Conservation (phyloP, 2,329 filamentous ascomycete species). For the Xylariaceae sp. region DNA sequence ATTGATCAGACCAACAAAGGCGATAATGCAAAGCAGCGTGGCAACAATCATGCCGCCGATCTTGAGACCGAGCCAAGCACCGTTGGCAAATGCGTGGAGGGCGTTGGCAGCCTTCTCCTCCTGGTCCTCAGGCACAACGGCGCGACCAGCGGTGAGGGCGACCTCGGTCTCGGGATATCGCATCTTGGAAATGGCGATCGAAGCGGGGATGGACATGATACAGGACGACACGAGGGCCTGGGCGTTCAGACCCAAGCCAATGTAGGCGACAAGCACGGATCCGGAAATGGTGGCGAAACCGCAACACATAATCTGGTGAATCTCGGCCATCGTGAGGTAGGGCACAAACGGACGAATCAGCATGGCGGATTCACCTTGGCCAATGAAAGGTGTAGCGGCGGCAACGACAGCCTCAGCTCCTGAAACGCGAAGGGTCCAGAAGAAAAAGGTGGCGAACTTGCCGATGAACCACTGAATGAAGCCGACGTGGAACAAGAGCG, state of each 20-base stretch:
- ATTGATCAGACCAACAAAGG: constrained; percentile 62
- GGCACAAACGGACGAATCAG: constrained; percentile 82
- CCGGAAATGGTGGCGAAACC: constrained; percentile 92
- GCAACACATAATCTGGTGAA: constrained; percentile 90
- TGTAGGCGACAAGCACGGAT: constrained; percentile 81
- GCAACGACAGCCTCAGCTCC: constrained; percentile 93
- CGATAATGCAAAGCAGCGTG: constrained; percentile 70
- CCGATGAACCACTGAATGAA: constrained; percentile 84
- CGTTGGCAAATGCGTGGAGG: constrained; percentile 71
- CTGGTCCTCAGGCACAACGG: constrained; percentile 75
- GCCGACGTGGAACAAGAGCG: constrained; percentile 77
- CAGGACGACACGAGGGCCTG: constrained; percentile 86
- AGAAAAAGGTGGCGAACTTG: constrained; percentile 88
- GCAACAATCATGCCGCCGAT: constrained; percentile 70
- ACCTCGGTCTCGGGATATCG: constrained; percentile 86
- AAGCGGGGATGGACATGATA: constrained; percentile 93
- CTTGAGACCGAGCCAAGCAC: constrained; percentile 71
- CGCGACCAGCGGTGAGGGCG: constrained; percentile 74
- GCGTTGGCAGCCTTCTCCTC: constrained; percentile 74
- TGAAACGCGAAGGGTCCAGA: constrained; percentile 82
- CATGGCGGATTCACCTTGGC: constrained; percentile 92
- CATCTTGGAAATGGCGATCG: constrained; percentile 82
- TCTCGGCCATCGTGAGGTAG: constrained; percentile 79
- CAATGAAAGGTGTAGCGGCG: constrained; percentile 88
- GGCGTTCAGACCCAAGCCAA: constrained; percentile 75